Percentiles rank a stretch among this genome's conserved stretches.
These are phyloP conservation scores for Micromonas pusilla DNA, from an alignment of 139 green algal species.

Conservation along the genomic window DNA sequence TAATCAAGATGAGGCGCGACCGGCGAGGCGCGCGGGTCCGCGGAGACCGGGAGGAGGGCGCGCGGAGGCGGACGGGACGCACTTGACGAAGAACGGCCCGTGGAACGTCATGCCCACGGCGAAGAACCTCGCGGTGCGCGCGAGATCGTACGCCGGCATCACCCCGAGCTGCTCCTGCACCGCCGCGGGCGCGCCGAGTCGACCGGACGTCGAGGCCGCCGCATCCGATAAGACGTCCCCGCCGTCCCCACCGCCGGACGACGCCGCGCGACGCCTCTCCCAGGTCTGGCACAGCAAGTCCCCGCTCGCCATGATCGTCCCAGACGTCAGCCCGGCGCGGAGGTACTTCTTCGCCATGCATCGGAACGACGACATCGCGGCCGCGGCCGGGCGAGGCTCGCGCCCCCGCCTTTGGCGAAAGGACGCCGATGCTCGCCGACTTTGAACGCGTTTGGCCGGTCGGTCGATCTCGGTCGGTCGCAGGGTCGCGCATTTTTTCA, in stretches of 20 bases:
- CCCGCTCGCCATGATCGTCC: conserved; percentile 13
- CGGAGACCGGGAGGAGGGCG: neutral
- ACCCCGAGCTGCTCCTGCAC: neutral
- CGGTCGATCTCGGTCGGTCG: no score
- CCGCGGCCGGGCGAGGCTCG: neutral
- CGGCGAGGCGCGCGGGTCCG: no score
- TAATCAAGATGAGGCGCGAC: no score
- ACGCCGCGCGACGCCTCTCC: neutral
- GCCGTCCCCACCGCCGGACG: neutral
- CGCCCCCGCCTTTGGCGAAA: no score
- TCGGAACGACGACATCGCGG: neutral
- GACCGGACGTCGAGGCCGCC: neutral
- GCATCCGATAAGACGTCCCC: neutral
- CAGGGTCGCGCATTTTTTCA: no score
- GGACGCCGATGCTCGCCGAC: no score
- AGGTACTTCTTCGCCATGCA: no score
- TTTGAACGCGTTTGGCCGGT: no score
- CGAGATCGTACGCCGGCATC: neutral
- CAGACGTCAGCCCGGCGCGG: neutral
- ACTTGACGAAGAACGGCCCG: conserved; percentile 17
- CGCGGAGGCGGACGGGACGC: neutral
- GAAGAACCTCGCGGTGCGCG: conserved; percentile 10
- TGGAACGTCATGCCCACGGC: conserved; percentile 6
- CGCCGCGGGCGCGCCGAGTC: neutral
- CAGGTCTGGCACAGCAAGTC: conserved; percentile 13